Base-by-base conservation (phyloP, 768 basidiomycete species). In the Naganishia vaughanmartiniae region DNA sequence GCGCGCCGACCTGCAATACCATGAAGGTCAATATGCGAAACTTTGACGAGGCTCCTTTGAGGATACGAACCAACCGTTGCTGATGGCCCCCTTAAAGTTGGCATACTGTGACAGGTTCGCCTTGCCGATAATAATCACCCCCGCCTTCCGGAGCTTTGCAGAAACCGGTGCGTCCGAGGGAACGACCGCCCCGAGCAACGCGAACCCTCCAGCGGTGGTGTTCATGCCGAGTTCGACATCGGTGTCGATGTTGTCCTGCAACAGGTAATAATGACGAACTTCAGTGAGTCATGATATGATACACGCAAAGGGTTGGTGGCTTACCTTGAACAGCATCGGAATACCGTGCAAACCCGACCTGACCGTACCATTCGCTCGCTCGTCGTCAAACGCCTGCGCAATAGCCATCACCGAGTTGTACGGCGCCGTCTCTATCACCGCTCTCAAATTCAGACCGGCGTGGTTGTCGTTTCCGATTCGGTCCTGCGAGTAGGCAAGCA, bases 11-110 rank as follows among this genome's bases (percentile, higher is more conserved):
- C 48, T 51, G 24, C 7, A 51, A 1, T 6, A 7, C 2, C 48
- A n/a, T 24, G 12, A n/a, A 26, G 12, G 42, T 11, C 17, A 9
- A 42, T 7, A 15, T n/a, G n/a, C n/a, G n/a, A n/a, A n/a, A n/a
- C n/a, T n/a, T n/a, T n/a, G n/a, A n/a, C n/a, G n/a, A n/a, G n/a
- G n/a, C n/a, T n/a, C n/a, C n/a, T n/a, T n/a, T n/a, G n/a, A n/a
- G n/a, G n/a, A n/a, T n/a, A n/a, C n/a, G n/a, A n/a, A 10, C 75
- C 75, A 79, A 3, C 76, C 78, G 39, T 76, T 73, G 24, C 74
- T 74, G 19, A 74, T 70, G n/a, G 69, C 69, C 4, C 69, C 54
- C 63, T 72, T 72, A 48, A 55, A 70, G 26, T 54, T 65, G 17
- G 69, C 45, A 33, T 70, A 70, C 21, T 73, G 56, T 17, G 67